Base-by-base conservation (phyloP, 2,329 filamentous ascomycete species). In the Davidsoniella neocaledoniae region DNA sequence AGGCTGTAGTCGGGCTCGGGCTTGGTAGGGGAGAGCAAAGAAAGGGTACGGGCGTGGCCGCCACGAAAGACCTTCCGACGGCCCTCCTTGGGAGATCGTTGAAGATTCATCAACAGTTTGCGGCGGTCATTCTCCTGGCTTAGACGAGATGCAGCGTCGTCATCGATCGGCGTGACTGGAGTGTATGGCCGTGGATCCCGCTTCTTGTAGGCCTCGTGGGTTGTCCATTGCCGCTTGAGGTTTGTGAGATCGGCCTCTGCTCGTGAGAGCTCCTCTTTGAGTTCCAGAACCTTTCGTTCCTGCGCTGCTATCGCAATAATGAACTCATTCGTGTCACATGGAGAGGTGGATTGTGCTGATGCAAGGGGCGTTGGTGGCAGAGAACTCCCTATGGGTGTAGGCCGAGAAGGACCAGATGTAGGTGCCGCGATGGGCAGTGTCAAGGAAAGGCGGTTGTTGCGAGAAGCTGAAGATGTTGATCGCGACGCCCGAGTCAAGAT, bases 281-380 rank as follows among this genome's bases (percentile, higher is more conserved):
- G 69, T 65, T 96, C 91, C 51, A 98, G 68, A 1, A 98, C 90
- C 56, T 79, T 80, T 51, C 91, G 76, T 67, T 98, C 91, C 66
- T 96, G 88, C 12, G 86, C 81, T 42, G 91, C 91, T 58, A 98
- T 83, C 51, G 88, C 83, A 54, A 86, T 88, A 56, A 98, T 79
- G 58, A 95, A 84, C 46, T 80, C 72, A 58, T 73, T 74, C 47
- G 76, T 68, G 54, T 81, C 77, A 37, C 68, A 39, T 63, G 58
- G 25, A 68, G 50, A 6, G 57, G 61, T 1, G 69, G 65, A 17
- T 25, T 52, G 50, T 2, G 65, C 64, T 43, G 75, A 68, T 19
- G 40, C 65, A 58, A 2, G 75, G 72, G 1, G 75, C 76, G 9
- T 69, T 66, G 2, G 74, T 7, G 43, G 51, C 25, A 49, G 43